phyloP scores from a whole-genome alignment of 2,329 filamentous ascomycete species.

The Penicillium sp. region DNA sequence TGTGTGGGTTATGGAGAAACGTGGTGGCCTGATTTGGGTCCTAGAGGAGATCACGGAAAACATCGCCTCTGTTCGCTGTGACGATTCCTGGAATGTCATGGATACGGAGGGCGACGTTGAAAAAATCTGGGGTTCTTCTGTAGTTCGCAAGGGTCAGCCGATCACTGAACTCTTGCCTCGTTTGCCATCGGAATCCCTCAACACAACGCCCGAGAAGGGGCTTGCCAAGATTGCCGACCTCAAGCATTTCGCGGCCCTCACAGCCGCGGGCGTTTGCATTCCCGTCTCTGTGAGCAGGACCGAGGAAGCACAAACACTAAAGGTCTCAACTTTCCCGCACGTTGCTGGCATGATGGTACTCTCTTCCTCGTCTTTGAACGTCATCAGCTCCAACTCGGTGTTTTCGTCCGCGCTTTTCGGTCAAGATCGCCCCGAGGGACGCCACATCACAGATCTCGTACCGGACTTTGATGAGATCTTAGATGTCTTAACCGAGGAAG shows the following conservation, averaged over 20 bases:
- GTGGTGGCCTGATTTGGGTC: slow-evolving; percentile 91
- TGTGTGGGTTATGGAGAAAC: slow-evolving; percentile 97
- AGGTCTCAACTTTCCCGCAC: slow-evolving; percentile 90
- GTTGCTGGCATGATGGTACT: slow-evolving; percentile 96
- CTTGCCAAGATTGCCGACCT: slow-evolving; percentile 66
- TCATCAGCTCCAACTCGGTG: slow-evolving; percentile 90
- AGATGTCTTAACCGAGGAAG: slow-evolving; percentile 74
- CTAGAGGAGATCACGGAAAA: slow-evolving; percentile 97
- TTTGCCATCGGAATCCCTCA: slow-evolving; percentile 65
- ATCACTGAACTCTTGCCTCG: slow-evolving; percentile 73
- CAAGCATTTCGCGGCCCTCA: slow-evolving; percentile 79
- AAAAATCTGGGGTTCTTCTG: slow-evolving; percentile 75
- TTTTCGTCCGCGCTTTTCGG: slow-evolving; percentile 92
- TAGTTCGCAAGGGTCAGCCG: slow-evolving; percentile 62
- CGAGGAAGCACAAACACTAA: slow-evolving; percentile 62
- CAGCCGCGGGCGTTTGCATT: slow-evolving; percentile 69
- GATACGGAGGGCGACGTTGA: slow-evolving; percentile 69
- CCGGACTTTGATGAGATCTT: slow-evolving; percentile 83
- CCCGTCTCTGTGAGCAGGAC: slow-evolving; percentile 75
- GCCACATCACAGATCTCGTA: slow-evolving; percentile 71
- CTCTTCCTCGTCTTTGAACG: slow-evolving; percentile 66
- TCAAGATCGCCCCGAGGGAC: slow-evolving; percentile 73
- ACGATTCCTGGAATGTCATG: slow-evolving; percentile 69
- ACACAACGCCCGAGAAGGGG: slow-evolving; percentile 65
- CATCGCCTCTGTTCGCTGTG: slow-evolving; percentile 68